phyloP scores from a whole-genome alignment of 2,329 filamentous ascomycete genomes.

The Monilinia laxa region DNA sequence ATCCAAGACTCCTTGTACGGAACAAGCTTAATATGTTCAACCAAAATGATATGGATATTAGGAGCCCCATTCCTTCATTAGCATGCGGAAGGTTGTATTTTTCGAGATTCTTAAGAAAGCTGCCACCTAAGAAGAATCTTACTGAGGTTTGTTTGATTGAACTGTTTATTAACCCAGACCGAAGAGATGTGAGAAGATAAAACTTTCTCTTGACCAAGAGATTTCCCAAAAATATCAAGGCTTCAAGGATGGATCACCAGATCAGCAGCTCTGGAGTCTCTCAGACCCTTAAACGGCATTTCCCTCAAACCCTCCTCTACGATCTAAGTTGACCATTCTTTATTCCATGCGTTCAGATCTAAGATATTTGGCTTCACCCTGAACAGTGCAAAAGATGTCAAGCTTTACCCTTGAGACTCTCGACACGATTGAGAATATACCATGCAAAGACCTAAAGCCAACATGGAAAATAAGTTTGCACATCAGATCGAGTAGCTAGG shows the following conservation, averaged over 20 bases:
- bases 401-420: neutral
- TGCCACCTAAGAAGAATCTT: neutral
- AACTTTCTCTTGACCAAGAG: neutral
- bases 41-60: neutral
- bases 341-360: neutral
- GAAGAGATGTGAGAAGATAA: neutral
- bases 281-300: neutral
- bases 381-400: neutral
- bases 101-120: neutral
- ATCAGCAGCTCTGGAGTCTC: neutral
- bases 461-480: no score
- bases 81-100: neutral
- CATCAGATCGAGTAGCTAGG: no score
- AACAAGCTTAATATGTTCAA: neutral
- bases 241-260: neutral
- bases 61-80: neutral
- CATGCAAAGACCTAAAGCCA: neutral
- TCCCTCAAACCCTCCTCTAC: no score
- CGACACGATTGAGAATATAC: neutral
- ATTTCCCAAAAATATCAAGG: neutral
- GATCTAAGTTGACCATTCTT: neutral
- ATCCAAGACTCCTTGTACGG: constrained; percentile 1
- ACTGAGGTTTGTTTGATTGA: neutral
- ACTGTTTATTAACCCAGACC: neutral
- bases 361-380: neutral